Evolutionary conservation across 1,139 yeast species (phyloP).

Genomic region (Sugiyamaella japonica): DNA sequence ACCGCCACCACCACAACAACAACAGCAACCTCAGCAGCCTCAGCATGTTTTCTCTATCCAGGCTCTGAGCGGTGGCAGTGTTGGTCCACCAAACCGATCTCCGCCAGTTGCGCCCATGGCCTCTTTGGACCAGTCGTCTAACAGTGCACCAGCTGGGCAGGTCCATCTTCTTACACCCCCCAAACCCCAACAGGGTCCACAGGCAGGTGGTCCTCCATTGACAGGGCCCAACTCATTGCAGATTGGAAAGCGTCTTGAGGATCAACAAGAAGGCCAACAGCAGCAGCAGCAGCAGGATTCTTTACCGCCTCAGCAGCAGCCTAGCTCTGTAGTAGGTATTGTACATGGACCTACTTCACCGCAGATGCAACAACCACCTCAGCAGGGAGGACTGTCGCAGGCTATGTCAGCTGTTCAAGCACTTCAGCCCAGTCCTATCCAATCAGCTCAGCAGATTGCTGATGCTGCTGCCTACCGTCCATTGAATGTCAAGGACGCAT

Average conservation of each 20-base stretch:
- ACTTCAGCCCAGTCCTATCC: constrained; percentile 22
- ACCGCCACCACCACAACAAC: not conserved
- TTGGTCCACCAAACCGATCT: constrained; percentile 8
- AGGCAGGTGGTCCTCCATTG: constrained; percentile 18
- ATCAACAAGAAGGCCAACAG: constrained; percentile 7
- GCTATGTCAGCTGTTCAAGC: constrained; percentile 25
- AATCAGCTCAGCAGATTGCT: constrained; percentile 33
- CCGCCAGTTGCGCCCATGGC: constrained; percentile 1
- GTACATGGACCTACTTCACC: constrained; percentile 12
- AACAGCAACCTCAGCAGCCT: not conserved
- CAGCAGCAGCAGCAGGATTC: constrained; percentile 1
- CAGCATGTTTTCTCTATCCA: constrained; percentile 6
- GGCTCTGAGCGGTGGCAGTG: constrained; percentile 4
- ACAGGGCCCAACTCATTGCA: constrained; percentile 21
- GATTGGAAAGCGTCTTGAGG: not conserved
- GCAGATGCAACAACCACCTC: constrained; percentile 18
- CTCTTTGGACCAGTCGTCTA: not conserved
- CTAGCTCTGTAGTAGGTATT: constrained; percentile 1
- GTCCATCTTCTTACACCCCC: not conserved
- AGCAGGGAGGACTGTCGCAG: not conserved
- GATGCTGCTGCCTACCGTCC: constrained; percentile 65
- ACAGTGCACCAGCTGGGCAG: not conserved
- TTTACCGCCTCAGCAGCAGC: constrained; percentile 2
- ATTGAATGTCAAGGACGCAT: constrained; percentile 91
- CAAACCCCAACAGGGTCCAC: constrained; percentile 16